Evolutionary conservation across 2,329 filamentous ascomycete genomes (phyloP).

Genomic region (Metarhizium humberi): DNA sequence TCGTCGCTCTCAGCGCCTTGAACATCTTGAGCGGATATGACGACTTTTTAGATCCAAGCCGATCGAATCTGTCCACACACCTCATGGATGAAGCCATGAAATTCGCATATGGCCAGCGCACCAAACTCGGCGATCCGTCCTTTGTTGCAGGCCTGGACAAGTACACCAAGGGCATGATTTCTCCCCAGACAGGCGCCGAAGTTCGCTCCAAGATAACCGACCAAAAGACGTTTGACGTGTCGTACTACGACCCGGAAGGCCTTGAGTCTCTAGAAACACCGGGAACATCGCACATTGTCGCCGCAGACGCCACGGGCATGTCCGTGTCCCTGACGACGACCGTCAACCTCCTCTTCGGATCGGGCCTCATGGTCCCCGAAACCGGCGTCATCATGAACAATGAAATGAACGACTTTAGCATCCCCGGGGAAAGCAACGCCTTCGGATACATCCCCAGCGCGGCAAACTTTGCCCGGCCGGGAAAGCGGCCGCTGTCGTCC

Average conservation of each 20-base stretch:
- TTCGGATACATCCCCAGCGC: slow-evolving; percentile 71
- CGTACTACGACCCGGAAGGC: slow-evolving; percentile 35
- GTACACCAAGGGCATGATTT: slow-evolving; percentile 54
- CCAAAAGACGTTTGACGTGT: slow-evolving; percentile 25
- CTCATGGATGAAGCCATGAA: slow-evolving; percentile 74
- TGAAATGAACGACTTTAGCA: slow-evolving; percentile 65
- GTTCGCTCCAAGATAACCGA: slow-evolving; percentile 37
- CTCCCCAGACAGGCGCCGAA: slow-evolving; percentile 48
- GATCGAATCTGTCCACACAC: slow-evolving; percentile 58
- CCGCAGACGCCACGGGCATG: slow-evolving; percentile 60
- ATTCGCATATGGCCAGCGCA: slow-evolving; percentile 70
- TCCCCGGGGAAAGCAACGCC: slow-evolving; percentile 59
- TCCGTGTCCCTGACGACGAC: slow-evolving; percentile 73
- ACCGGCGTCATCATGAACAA: slow-evolving; percentile 68
- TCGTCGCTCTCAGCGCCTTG: slow-evolving; percentile 60
- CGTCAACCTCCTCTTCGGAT: slow-evolving; percentile 73
- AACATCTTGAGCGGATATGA: slow-evolving; percentile 68
- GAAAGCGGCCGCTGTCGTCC: slow-evolving; percentile 70
- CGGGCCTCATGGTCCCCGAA: slow-evolving; percentile 65
- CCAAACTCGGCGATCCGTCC: slow-evolving; percentile 64
- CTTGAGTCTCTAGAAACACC: slow-evolving; percentile 48
- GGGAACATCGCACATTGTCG: slow-evolving; percentile 58
- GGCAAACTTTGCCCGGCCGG: slow-evolving; percentile 65
- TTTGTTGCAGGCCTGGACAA: slow-evolving; percentile 54
- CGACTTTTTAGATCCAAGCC: slow-evolving; percentile 46